These are phyloP conservation scores for Monosporascus sp. DNA, from an alignment of 2,329 filamentous ascomycete species.

Conservation along the genomic window DNA sequence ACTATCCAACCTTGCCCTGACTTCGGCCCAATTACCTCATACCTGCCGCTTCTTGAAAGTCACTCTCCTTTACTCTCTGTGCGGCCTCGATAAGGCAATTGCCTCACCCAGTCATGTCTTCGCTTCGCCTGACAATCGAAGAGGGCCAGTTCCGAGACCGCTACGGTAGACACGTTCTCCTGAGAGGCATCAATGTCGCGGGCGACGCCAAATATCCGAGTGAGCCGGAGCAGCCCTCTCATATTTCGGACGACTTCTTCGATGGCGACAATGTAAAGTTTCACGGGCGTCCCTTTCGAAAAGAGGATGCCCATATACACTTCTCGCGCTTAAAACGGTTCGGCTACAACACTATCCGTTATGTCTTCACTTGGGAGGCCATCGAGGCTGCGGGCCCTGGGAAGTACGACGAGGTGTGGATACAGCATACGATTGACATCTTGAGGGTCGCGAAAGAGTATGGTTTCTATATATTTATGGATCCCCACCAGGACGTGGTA, in stretches of 20 bases:
- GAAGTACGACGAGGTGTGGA: constrained; percentile 89
- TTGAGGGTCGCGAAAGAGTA: constrained; percentile 80
- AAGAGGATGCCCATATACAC: constrained; percentile 77
- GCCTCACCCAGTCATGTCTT: constrained; percentile 50
- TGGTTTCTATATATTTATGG: constrained; percentile 96
- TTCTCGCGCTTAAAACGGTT: constrained; percentile 81
- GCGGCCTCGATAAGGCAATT: background rate
- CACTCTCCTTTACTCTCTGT: background rate
- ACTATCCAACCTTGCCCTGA: background rate
- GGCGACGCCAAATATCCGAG: constrained; percentile 87
- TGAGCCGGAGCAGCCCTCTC: constrained; percentile 73
- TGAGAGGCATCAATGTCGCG: constrained; percentile 91
- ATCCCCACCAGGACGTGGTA: constrained; percentile 96
- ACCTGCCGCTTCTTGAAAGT: too few species aligned
- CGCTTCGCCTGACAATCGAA: constrained; percentile 75
- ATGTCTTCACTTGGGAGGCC: constrained; percentile 99
- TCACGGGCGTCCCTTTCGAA: constrained; percentile 74
- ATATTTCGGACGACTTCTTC: constrained; percentile 75
- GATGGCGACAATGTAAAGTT: constrained; percentile 90
- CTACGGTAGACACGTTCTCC: constrained; percentile 75
- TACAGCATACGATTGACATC: constrained; percentile 82
- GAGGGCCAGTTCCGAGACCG: constrained; percentile 78
- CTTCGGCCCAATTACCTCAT: background rate
- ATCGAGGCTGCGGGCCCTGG: constrained; percentile 89
- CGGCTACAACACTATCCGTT: constrained; percentile 94